Conservation (phyloP, 495 filamentous ascomycete species). For the Penicillium canariense region DNA sequence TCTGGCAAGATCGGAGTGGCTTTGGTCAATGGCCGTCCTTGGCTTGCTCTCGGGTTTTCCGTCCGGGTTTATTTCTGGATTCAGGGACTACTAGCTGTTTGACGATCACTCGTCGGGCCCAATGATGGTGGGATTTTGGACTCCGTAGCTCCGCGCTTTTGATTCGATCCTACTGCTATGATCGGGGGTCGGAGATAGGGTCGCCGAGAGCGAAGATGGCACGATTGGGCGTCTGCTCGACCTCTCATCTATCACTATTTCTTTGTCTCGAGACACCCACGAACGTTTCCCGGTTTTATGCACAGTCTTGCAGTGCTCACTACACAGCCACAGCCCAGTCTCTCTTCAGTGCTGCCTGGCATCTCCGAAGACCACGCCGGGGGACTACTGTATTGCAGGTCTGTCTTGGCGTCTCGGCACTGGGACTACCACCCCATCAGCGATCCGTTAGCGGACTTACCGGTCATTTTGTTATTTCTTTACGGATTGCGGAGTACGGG, state of each 20-base stretch:
- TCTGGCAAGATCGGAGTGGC: slow-evolving; percentile 9
- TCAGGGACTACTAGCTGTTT: neutral
- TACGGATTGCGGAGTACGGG: no score
- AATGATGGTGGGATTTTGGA: neutral
- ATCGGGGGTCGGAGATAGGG: neutral
- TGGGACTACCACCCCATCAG: slow-evolving; percentile 1
- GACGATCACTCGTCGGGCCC: neutral
- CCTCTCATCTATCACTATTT: neutral
- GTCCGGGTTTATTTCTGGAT: neutral
- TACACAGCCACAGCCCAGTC: slow-evolving; percentile 23
- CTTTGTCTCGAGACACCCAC: slow-evolving; percentile 9
- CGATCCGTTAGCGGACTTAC: slow-evolving; percentile 3
- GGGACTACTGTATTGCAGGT: slow-evolving; percentile 14
- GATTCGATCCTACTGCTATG: neutral
- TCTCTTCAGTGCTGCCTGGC: slow-evolving; percentile 8
- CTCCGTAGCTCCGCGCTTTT: neutral
- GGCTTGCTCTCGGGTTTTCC: neutral
- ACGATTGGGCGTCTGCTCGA: neutral
- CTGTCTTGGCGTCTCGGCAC: slow-evolving; percentile 4
- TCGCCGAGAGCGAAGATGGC: neutral
- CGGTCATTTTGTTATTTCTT: neutral
- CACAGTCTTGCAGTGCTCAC: neutral
- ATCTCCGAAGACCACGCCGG: slow-evolving; percentile 5
- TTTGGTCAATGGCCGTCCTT: no score
- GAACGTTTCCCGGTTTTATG: neutral